Base-by-base conservation (phyloP, 2,329 filamentous ascomycete species). In the Colletotrichum sojae region DNA sequence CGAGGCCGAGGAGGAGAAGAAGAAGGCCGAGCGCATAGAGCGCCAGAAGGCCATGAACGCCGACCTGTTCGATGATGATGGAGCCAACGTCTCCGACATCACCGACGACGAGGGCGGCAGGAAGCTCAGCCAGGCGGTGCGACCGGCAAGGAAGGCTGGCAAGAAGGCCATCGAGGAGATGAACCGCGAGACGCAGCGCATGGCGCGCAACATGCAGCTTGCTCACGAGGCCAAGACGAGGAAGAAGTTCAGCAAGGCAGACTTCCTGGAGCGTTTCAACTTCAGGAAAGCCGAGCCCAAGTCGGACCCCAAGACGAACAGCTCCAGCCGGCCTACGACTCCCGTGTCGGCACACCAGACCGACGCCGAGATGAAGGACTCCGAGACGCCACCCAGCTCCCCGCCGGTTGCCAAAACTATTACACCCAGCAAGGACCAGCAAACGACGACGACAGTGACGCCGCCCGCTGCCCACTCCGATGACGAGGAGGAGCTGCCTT, bases 101-200 rank as follows among this genome's bases (percentile, higher is more conserved):
- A 86, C 84, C 2, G 90, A 92, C 67, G 90, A 89, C 40, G 89
- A 90, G 27, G 88, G 84, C 48, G 91, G 86, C n/a, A 85, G 84
- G 51, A 89, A 84, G 71, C 82, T 96, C 52, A 93, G 92, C 0
- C 92, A 95, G 76, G 83, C 88, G 46, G 85, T 87, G 27, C 89
- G 91, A 4, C 91, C 94, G 5, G 87, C 89, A 10, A 89, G 96
- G 13, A 97, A 96, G 78, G 95, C 96, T 0, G 95, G 95, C 83
- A 98, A 95, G 83, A 98, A 94, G 81, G 96, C 96, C 0, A 79
- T 98, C 49, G 94, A 98, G 77, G 95, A 98, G 73, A 98, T 99
- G 92, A 92, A 92, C 74, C 89, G 94, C 67, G 96, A 99, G 80
- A 98, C 95, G 1, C 96, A 99, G 82, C 90, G 96, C 36, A 89